Base-by-base conservation (phyloP, 441 rosid genomes). In the Melastoma candidum region DNA sequence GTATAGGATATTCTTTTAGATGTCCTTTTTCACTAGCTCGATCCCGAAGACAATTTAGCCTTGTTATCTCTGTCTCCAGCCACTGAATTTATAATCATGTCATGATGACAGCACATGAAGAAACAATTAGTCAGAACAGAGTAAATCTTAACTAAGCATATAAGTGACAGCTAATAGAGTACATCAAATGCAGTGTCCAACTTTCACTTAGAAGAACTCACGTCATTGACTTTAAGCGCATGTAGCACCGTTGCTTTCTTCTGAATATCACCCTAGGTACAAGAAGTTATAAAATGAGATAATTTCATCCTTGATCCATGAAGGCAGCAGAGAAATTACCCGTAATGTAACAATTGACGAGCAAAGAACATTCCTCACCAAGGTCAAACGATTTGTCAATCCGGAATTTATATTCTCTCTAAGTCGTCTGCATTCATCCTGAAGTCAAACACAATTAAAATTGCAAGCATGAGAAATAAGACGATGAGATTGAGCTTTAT, bases 11-110 rank as follows among this genome's bases (percentile, higher is more conserved):
- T 90, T 87, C 90, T 63, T 84, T 81, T 63, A 68, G 52, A 7
- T 60, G 90, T 56, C 93, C 92, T 63, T 78, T 87, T 75, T 90
- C 97, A 66, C 79, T 90, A 60, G 99, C 98, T 73, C 74, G 89
- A 73, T 94, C 97, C 60, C 82, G 78, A 58, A 90, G 96, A 75
- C 84, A 82, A 53, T 59, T 74, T 54, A 79, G 74, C 77, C 77
- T 79, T 66, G 70, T 60, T 57, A 77, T 78, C 79, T 94, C 95
- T 53, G 84, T 71, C 68, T 82, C 92, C 72, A 90, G 72, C 70
- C 75, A 60, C 99, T 94, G 74, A 17, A 69, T 44, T 45, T 53
- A 48, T 54, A 61, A 67, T 62, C 11, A 46, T 11, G 45, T 49
- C 24, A 58, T 36, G 41, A 59, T 7, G 63, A 26, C 46, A 27